Evolutionary conservation across 1,284 basidiomycete genomes (phyloP), one percentile per base, ranked within the genome.

Genomic region (Apiotrichum mycotoxinovorans): DNA sequence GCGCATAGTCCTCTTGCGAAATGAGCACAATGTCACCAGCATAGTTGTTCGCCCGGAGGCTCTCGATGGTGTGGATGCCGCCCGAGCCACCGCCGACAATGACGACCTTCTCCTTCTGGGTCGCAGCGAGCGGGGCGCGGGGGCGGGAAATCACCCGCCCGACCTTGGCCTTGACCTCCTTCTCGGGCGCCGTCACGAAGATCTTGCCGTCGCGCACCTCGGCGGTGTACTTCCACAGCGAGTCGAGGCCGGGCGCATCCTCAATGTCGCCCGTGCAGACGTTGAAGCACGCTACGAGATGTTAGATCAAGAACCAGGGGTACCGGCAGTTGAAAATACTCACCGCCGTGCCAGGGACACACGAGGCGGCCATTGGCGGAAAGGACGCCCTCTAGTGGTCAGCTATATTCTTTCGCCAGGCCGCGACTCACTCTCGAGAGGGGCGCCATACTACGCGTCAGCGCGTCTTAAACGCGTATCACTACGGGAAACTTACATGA

Each of bases 311-410:
- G 38, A 20, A 48, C n/a, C n/a, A 30, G 3, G 23, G 7, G 38
- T 14, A 26, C 15, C 7, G 30, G 30, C 5, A 5, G 30, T 30
- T 30, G n/a, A n/a, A n/a, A 40, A 4, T 8, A 70, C 79, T 55
- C 65, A 87, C 87, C 87, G 79, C 91, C 90, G 73, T 94, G 91
- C 90, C 91, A 94, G 9, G 90, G 90, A 71, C 90, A 91, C 51
- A 89, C 85, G 40, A 94, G 82, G 63, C 89, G 79, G 9, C 88
- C 91, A 68, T 89, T 86, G 30, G 84, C 82, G 11, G 87, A 85
- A 51, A 95, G 80, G 9, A 91, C 85, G 59, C 91, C 92, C 74
- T 92, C 91, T 93, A 80, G 25, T 14, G 22, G 35, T 59, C 51
- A 62, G 57, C n/a, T n/a, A n/a, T n/a, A n/a, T n/a, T n/a, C n/a